A percentile compares a stretch with the other conserved stretches of the same genome.
phyloP scores from a whole-genome alignment of 2,329 filamentous ascomycete genomes.

The Colletotrichum euphorbiae region DNA sequence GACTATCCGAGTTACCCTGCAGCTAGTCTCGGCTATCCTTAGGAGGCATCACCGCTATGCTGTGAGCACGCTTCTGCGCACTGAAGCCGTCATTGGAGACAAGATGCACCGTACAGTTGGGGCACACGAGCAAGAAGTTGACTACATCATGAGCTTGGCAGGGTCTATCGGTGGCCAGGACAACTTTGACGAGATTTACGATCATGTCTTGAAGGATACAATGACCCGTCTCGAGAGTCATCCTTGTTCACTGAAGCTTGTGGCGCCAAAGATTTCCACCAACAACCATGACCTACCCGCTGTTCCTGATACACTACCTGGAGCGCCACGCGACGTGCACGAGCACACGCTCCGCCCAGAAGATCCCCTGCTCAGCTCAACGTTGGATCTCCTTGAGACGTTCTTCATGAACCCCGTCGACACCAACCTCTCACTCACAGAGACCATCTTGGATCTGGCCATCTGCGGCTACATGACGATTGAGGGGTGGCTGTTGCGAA shows the following conservation, averaged over 20 bases:
- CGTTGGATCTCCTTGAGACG: conserved; percentile 76
- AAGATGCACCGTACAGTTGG: conserved; percentile 74
- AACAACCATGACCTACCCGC: conserved; percentile 68
- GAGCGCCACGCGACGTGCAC: conserved; percentile 70
- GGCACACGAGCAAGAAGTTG: conserved; percentile 79
- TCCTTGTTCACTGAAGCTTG: conserved; percentile 76
- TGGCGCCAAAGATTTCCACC: conserved; percentile 69
- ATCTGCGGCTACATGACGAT: conserved; percentile 87
- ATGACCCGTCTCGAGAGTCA: conserved; percentile 77
- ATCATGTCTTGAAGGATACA: conserved; percentile 77
- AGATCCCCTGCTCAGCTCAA: conserved; percentile 72
- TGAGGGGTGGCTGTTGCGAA: conserved; percentile 89
- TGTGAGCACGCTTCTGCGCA: conserved; percentile 79
- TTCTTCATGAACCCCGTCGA: conserved; percentile 95
- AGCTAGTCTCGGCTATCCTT: conserved; percentile 86
- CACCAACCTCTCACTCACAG: conserved; percentile 88
- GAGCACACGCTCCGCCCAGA: conserved; percentile 71
- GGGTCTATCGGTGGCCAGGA: conserved; percentile 75
- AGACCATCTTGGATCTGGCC: conserved; percentile 83
- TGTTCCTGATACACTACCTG: conserved; percentile 67
- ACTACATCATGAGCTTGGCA: conserved; percentile 76
- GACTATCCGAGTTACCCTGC: conserved; percentile 89
- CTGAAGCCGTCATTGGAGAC: conserved; percentile 66
- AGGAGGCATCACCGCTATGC: conserved; percentile 91
- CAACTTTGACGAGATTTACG: conserved; percentile 79